A percentile compares a stretch with the other conserved stretches of the same genome.
phyloP scores from a whole-genome alignment of 106 monocot genomes.

The Dendrobium huoshanense region DNA sequence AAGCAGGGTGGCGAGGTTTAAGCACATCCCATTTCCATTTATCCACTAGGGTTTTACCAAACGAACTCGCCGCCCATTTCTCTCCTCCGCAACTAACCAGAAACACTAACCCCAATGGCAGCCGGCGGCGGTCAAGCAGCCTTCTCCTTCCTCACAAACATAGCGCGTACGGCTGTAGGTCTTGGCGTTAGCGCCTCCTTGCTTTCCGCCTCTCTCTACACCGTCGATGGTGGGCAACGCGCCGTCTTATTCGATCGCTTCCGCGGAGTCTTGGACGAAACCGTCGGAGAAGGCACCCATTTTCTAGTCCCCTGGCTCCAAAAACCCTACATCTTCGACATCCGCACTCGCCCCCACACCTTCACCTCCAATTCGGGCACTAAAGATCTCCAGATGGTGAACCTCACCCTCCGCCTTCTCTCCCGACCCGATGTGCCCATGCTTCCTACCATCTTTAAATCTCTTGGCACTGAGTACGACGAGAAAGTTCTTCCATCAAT shows the following conservation, averaged over 20 bases:
- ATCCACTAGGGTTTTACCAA: neutral
- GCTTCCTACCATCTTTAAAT: constrained; percentile 77
- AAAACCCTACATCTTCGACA: constrained; percentile 90
- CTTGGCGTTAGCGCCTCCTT: constrained; percentile 16
- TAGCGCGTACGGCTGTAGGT: constrained; percentile 20
- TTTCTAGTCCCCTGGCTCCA: constrained; percentile 87
- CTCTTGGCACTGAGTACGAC: constrained; percentile 86
- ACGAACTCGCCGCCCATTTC: neutral
- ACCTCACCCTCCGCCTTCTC: constrained; percentile 81
- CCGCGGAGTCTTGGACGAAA: constrained; percentile 73
- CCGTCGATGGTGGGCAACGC: constrained; percentile 91
- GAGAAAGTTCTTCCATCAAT: constrained; percentile 92
- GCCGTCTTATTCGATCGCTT: constrained; percentile 95
- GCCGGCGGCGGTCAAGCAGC: constrained; percentile 21
- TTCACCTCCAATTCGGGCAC: constrained; percentile 93
- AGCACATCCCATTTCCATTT: neutral
- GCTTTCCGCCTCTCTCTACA: constrained; percentile 59
- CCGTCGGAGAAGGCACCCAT: constrained; percentile 89
- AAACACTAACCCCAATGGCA: constrained; percentile 10
- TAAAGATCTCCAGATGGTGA: constrained; percentile 97
- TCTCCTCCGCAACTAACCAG: neutral
- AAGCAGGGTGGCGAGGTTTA: neutral
- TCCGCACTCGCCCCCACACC: constrained; percentile 89
- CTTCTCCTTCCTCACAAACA: constrained; percentile 20
- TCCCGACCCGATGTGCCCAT: constrained; percentile 54